Evolutionary conservation across 2,329 filamentous ascomycete species (phyloP).

Genomic region (Epichloe typhina): DNA sequence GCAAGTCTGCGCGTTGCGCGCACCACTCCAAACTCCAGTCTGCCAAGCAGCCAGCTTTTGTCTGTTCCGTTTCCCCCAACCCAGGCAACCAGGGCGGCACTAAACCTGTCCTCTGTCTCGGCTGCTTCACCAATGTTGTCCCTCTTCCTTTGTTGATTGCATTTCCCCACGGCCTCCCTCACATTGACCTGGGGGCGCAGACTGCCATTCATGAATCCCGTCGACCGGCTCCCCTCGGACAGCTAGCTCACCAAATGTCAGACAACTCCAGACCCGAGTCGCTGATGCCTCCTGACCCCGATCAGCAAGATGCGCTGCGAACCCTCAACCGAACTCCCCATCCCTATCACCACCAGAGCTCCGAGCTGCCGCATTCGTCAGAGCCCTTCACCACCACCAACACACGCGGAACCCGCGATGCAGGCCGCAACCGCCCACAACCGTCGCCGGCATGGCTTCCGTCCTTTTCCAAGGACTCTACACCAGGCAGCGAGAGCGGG

Average conservation of each 20-base stretch:
- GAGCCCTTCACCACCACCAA: constrained; percentile 20
- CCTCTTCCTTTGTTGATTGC: neutral
- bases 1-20: no score
- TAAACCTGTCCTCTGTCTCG: neutral
- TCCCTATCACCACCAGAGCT: constrained; percentile 49
- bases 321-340: constrained; percentile 50
- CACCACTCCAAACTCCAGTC: neutral
- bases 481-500: constrained; percentile 70
- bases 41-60: neutral
- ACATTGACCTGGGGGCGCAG: neutral
- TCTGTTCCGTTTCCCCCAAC: neutral
- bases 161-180: neutral
- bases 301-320: constrained; percentile 29
- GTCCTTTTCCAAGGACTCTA: constrained; percentile 36
- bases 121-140: neutral
- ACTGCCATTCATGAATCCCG: constrained; percentile 3
- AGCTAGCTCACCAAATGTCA: constrained; percentile 24
- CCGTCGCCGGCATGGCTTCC: constrained; percentile 14
- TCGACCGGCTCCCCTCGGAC: constrained; percentile 7
- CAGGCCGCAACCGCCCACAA: constrained; percentile 9
- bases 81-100: neutral
- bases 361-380: constrained; percentile 40
- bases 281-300: constrained; percentile 18
- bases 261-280: constrained; percentile 24
- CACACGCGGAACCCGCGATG: constrained; percentile 6